Evolutionary conservation across 441 rosid genomes (phyloP), one percentile per base, ranked within the genome.

Genomic region (Adansonia grandidieri): DNA sequence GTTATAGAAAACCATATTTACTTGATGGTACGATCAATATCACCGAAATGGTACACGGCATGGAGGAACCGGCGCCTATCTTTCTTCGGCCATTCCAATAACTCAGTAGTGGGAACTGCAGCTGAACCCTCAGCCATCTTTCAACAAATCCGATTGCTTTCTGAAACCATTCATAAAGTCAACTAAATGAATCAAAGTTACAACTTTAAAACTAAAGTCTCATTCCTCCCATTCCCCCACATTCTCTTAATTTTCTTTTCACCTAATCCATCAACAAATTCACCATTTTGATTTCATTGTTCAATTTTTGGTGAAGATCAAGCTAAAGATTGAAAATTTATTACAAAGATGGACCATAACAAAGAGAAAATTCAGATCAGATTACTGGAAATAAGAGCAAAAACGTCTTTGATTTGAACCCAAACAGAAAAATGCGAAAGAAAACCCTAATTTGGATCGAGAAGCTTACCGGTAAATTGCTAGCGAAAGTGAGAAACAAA

Each of bases 41-140:
- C 95, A 37, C 98, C 98, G 57, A 94, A 97, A 14, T 97, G 98
- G 79, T 94, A 96, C 58, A 96, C 99, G 22, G 81, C 98, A 75
- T 96, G 98, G 78, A 96, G 96, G 1, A 94, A 8, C 3, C 99
- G 90, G 50, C 97, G 98, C 65, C 84, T 92, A 79, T 94, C 98
- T 76, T 91, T 94, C 92, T 86, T 96, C 14, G 98, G 92, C 96
- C 97, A 94, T 71, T 94, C 97, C 86, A 87, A 60, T 77, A 94
- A 77, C 78, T 91, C 98, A 40, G 89, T 82, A 74, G 84, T 87
- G 17, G 89, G 78, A 83, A 82, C 79, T 70, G 47, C 82, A 75
- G 80, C 76, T 45, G 85, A 85, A 80, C 84, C 83, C 58, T 84
- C 95, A 8, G 95, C 92, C 93, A 91, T 89, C 37, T 80, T 73